Evolutionary conservation across 805 yeast genomes (phyloP).

Genomic region (Saccharomycopsis sp.): DNA sequence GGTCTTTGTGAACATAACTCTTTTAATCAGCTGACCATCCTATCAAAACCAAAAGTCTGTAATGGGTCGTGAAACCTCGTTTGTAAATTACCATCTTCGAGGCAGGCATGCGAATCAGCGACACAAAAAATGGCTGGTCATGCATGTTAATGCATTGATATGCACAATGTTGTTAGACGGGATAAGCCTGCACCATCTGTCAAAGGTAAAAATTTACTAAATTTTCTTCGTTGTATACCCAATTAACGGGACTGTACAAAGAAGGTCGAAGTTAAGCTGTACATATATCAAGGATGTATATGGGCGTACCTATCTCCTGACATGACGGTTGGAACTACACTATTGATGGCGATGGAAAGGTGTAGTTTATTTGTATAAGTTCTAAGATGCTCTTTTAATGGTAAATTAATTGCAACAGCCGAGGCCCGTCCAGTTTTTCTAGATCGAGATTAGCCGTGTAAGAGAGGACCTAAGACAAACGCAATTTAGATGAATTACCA

Average conservation of each 20-base stretch:
- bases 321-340: too few species aligned
- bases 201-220: background rate
- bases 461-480: background rate
- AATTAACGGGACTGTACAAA: background rate
- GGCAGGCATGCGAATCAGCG: background rate
- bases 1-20: background rate
- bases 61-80: background rate
- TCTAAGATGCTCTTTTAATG: too few species aligned
- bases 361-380: too few species aligned
- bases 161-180: background rate
- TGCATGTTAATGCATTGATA: background rate
- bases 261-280: background rate
- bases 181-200: background rate
- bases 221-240: background rate
- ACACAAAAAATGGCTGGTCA: background rate
- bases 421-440: background rate
- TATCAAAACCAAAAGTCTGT: too few species aligned
- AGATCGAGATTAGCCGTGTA: too few species aligned
- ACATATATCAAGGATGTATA: background rate
- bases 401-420: too few species aligned
- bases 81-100: background rate
- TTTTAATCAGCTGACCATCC: background rate
- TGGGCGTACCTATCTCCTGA: background rate
- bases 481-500: background rate
- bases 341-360: too few species aligned